Percentiles rank a stretch among this genome's conserved stretches.
These are phyloP conservation scores for Fraxinus nigra DNA, from an alignment of 305 asterid genomes.

Conservation along the genomic window DNA sequence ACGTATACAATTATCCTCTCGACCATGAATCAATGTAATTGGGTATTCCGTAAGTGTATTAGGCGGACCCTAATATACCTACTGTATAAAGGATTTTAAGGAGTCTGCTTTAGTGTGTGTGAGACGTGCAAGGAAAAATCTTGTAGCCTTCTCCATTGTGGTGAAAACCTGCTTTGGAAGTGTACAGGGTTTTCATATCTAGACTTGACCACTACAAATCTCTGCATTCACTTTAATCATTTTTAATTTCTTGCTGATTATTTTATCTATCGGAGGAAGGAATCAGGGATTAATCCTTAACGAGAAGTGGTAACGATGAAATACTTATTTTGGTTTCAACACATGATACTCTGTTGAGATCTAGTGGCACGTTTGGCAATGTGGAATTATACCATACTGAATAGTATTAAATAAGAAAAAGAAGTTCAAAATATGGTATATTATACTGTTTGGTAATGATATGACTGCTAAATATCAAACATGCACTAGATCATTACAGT, in stretches of 20 bases:
- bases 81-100: not conserved
- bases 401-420: not conserved
- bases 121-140: not conserved
- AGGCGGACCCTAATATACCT: not conserved
- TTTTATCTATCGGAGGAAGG: not conserved
- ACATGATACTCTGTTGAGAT: not conserved
- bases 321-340: not conserved
- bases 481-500: not conserved
- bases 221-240: not conserved
- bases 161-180: not conserved
- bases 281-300: not conserved
- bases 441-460: not conserved
- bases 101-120: not conserved
- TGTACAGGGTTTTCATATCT: not conserved
- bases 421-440: not conserved
- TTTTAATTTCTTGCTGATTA: not conserved
- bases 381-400: not conserved
- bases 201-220: not conserved
- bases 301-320: not conserved
- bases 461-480: not conserved
- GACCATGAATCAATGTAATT: not conserved
- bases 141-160: not conserved
- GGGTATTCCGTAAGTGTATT: not conserved
- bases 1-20: not conserved
- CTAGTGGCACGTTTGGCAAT: not conserved